Conservation (phyloP, 305 asterid species). For the Ilex paraguariensis region DNA sequence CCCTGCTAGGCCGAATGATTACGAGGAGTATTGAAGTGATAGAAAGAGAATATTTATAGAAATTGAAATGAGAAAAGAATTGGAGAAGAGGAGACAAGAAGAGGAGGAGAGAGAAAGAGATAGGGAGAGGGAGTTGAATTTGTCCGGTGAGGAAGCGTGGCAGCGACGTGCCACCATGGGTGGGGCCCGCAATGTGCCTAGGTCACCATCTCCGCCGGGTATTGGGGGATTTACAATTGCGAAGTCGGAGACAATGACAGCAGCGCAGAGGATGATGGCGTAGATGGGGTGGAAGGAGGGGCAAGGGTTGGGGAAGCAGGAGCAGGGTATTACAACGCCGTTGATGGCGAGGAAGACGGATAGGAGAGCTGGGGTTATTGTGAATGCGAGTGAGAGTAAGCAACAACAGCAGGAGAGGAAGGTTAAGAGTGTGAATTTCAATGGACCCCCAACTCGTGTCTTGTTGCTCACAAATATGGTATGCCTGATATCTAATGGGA, state of each 20-base stretch:
- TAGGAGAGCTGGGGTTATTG: constrained; percentile 91
- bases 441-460: constrained; percentile 78
- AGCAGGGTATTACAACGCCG: constrained; percentile 92
- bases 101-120: constrained; percentile 59
- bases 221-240: constrained; percentile 67
- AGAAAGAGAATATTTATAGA: constrained; percentile 80
- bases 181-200: constrained; percentile 35
- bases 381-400: constrained; percentile 69
- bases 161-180: constrained; percentile 83
- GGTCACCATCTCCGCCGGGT: constrained; percentile 60
- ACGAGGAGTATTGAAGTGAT: constrained; percentile 84
- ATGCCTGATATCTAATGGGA: constrained; percentile 9
- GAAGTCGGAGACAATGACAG: constrained; percentile 89
- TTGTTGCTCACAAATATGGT: constrained; percentile 89
- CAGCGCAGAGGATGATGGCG: constrained; percentile 99
- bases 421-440: constrained; percentile 82
- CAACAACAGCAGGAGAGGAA: constrained; percentile 39
- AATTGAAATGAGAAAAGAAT: constrained; percentile 65
- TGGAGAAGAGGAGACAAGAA: constrained; percentile 30
- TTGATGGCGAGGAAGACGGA: constrained; percentile 92
- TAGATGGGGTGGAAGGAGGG: constrained; percentile 99
- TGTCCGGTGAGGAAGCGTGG: constrained; percentile 99
- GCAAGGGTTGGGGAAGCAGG: constrained; percentile 88
- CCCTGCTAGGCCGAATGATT: constrained; percentile 88
- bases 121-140: constrained; percentile 70